phyloP scores from a whole-genome alignment of 1,139 yeast genomes.

The Geotrichum citri-aurantii region DNA sequence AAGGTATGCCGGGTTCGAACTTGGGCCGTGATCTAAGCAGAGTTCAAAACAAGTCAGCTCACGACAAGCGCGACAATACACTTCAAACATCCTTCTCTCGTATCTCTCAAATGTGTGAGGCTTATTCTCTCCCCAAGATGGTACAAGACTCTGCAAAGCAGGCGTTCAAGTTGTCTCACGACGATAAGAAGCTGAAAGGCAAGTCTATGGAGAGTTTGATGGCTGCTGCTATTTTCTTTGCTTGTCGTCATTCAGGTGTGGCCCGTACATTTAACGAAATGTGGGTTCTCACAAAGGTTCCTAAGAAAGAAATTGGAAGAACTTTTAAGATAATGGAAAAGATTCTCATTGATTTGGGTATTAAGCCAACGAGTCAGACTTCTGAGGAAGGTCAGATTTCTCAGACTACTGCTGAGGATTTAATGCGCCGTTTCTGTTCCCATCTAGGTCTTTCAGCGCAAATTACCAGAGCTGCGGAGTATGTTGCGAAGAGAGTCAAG shows the following conservation, averaged over 20 bases:
- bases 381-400: constrained; percentile 53
- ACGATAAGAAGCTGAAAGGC: constrained; percentile 80
- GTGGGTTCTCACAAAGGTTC: constrained; percentile 90
- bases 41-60: constrained; percentile 79
- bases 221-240: constrained; percentile 94
- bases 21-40: constrained; percentile 82
- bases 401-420: constrained; percentile 81
- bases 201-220: constrained; percentile 89
- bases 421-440: constrained; percentile 91
- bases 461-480: constrained; percentile 88
- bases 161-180: constrained; percentile 86
- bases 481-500: constrained; percentile 81
- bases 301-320: constrained; percentile 83
- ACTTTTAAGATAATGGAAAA: constrained; percentile 71
- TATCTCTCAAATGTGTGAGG: constrained; percentile 94
- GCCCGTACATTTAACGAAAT: constrained; percentile 95
- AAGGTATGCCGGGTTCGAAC: constrained; percentile 58
- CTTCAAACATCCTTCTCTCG: constrained; percentile 84
- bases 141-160: constrained; percentile 98
- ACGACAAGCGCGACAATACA: constrained; percentile 82
- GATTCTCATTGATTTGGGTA: constrained; percentile 43
- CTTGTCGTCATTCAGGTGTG: constrained; percentile 90
- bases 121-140: constrained; percentile 86
- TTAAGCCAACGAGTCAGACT: constrained; percentile 30
- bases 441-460: constrained; percentile 82